phyloP scores from a whole-genome alignment of 1,284 basidiomycete genomes.

The Pyrrhoderma noxium region DNA sequence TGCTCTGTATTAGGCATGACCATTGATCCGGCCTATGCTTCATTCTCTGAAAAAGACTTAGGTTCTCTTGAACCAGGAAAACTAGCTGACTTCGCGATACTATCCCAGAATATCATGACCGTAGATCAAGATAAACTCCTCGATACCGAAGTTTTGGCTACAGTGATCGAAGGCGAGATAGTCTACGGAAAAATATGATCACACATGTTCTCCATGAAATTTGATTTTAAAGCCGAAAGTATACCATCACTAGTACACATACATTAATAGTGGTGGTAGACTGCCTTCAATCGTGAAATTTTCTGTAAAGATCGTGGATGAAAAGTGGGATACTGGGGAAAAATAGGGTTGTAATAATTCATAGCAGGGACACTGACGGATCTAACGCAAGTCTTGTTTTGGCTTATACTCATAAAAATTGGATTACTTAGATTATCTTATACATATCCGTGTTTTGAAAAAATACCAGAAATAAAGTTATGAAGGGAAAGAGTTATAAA shows the following conservation, averaged over 20 bases:
- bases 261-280: too few relatives aligned
- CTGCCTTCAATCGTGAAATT: not conserved
- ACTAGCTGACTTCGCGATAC: constrained; percentile 75
- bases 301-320: too few relatives aligned
- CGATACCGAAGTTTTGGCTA: constrained; percentile 63
- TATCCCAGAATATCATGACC: constrained; percentile 78
- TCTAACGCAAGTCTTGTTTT: too few relatives aligned
- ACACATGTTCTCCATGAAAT: not conserved
- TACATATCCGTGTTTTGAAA: too few relatives aligned
- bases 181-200: constrained; percentile 43
- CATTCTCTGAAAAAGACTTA: constrained; percentile 67
- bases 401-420: too few relatives aligned
- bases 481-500: too few relatives aligned
- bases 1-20: constrained; percentile 46
- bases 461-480: too few relatives aligned
- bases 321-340: too few relatives aligned
- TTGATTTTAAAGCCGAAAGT: too few relatives aligned
- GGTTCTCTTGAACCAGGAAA: constrained; percentile 75
- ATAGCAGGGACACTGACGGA: too few relatives aligned
- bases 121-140: constrained; percentile 57
- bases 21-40: constrained; percentile 78
- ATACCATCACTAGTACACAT: not conserved
- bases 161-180: constrained; percentile 70
- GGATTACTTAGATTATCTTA: too few relatives aligned
- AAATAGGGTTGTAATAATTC: too few relatives aligned